A percentile compares a stretch with the other conserved stretches of the same genome.
Evolutionary conservation across 495 filamentous ascomycete genomes (phyloP).

Genomic region (Penicillium cataractarum): DNA sequence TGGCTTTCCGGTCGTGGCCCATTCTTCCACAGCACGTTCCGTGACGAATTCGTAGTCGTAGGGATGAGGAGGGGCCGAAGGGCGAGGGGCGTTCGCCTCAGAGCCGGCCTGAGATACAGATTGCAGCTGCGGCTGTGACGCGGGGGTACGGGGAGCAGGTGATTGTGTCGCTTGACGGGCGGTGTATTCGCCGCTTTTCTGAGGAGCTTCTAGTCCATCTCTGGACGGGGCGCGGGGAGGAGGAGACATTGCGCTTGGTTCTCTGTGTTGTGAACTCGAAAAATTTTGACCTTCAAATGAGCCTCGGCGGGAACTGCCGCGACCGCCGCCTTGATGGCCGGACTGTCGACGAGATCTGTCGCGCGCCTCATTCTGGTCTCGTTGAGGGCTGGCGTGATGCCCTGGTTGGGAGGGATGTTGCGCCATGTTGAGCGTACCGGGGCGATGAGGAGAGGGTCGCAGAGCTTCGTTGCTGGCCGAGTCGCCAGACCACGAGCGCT

Average conservation of each 20-base stretch:
- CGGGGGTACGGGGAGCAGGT: constrained; percentile 32
- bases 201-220: constrained; percentile 29
- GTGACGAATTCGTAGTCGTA: constrained; percentile 64
- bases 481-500: constrained; percentile 56
- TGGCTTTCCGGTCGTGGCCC: constrained; percentile 53
- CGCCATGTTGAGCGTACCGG: constrained; percentile 60
- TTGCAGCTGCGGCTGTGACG: constrained; percentile 29
- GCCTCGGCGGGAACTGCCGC: constrained; percentile 40
- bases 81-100: constrained; percentile 22
- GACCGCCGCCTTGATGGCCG: constrained; percentile 43
- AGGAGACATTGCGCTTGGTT: constrained; percentile 42
- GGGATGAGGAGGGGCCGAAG: constrained; percentile 30
- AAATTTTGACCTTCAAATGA: constrained; percentile 39
- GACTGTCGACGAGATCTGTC: constrained; percentile 47
- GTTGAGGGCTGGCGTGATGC: constrained; percentile 40
- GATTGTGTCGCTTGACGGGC: constrained; percentile 28
- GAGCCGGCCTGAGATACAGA: constrained; percentile 23
- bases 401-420: constrained; percentile 45
- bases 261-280: constrained; percentile 36
- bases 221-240: constrained; percentile 36
- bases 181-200: constrained; percentile 29
- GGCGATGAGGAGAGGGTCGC: constrained; percentile 68
- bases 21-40: constrained; percentile 49
- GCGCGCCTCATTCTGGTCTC: constrained; percentile 49
- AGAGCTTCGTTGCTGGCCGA: constrained; percentile 49